phyloP scores from a whole-genome alignment of 2,329 filamentous ascomycete genomes.

The Ophiostoma montium region DNA sequence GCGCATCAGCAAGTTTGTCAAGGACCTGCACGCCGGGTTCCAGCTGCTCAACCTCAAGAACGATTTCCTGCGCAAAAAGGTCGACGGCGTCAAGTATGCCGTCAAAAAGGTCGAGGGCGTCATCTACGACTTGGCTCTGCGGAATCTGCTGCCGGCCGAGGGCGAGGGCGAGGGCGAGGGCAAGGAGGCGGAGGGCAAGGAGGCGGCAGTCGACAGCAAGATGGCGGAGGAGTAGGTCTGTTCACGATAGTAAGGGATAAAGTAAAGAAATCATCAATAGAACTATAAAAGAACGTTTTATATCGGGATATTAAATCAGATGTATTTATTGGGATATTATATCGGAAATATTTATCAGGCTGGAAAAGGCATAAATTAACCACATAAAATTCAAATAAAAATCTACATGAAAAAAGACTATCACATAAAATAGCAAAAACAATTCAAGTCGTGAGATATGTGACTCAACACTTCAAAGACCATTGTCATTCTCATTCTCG shows the following conservation, averaged over 20 bases:
- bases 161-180: conserved; percentile 18
- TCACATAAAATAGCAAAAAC: background rate
- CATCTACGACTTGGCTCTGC: conserved; percentile 83
- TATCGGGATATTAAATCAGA: no score
- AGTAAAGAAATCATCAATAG: background rate
- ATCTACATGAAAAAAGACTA: no score
- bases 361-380: background rate
- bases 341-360: background rate
- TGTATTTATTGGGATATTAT: no score
- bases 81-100: conserved; percentile 90
- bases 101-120: conserved; percentile 98
- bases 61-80: conserved; percentile 72
- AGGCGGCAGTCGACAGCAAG: background rate
- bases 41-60: conserved; percentile 97
- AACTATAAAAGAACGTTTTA: background rate
- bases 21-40: conserved; percentile 90
- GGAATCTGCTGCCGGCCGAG: conserved; percentile 54
- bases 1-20: conserved; percentile 81
- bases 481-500: no score
- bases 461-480: no score
- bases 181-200: background rate
- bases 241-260: background rate
- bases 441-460: no score
- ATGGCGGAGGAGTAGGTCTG: background rate
- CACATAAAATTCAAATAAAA: background rate